These are phyloP conservation scores for Phialophora macrospora DNA, from an alignment of 2,329 filamentous ascomycete genomes.

Conservation along the genomic window DNA sequence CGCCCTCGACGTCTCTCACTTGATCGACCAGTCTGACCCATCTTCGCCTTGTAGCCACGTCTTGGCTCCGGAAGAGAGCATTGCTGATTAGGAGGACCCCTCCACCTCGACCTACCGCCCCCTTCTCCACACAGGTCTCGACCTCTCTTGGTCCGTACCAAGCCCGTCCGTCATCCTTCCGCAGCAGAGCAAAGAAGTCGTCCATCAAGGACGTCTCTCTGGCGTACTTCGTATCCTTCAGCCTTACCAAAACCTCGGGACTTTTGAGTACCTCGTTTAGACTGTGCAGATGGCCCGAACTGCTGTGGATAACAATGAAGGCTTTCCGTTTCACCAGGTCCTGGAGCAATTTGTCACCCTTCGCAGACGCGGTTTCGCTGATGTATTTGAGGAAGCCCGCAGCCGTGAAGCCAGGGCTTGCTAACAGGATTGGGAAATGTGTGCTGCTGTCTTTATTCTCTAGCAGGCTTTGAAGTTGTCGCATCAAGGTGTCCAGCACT, in stretches of 20 bases:
- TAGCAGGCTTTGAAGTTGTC: constrained; percentile 73
- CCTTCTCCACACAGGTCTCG: constrained; percentile 79
- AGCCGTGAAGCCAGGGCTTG: constrained; percentile 87
- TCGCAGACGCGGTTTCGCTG: constrained; percentile 63
- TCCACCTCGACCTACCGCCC: constrained; percentile 84
- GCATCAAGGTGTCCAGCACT: constrained; percentile 73
- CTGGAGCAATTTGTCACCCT: constrained; percentile 72
- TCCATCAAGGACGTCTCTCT: constrained; percentile 85
- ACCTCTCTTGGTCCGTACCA: constrained; percentile 90
- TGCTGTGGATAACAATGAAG: constrained; percentile 76
- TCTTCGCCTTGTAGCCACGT: constrained; percentile 73
- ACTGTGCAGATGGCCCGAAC: constrained; percentile 83
- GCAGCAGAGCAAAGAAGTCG: constrained; percentile 75
- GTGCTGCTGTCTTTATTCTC: constrained; percentile 46
- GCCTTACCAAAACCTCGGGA: constrained; percentile 73
- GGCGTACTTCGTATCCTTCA: constrained; percentile 86
- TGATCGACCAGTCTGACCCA: constrained; percentile 88
- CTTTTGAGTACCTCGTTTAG: constrained; percentile 86
- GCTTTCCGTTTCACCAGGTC: constrained; percentile 60
- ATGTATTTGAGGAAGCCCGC: constrained; percentile 78
- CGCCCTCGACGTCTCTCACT: constrained; percentile 79
- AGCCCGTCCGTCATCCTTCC: constrained; percentile 82
- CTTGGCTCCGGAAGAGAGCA: constrained; percentile 80
- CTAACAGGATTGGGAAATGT: constrained; percentile 74
- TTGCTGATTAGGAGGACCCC: constrained; percentile 87